Conservation (phyloP, 768 basidiomycete genomes). For the button mushroom (Agaricus bisporus) region DNA sequence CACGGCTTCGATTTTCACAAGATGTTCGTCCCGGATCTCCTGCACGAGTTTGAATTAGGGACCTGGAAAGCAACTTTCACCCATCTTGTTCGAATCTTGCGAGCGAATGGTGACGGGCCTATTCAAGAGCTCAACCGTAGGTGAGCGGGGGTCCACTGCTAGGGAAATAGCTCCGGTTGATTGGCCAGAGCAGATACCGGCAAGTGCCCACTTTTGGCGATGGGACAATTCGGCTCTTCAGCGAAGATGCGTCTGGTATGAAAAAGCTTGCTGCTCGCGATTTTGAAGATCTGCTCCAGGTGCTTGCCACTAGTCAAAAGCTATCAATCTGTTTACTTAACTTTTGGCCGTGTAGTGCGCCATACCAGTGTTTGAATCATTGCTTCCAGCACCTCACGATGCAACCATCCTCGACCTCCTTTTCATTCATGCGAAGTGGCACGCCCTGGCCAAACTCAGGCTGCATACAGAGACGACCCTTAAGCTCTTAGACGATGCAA, state of each 20-base stretch:
- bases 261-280: slow-evolving; percentile 27
- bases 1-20: slow-evolving; percentile 20
- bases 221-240: slow-evolving; percentile 23
- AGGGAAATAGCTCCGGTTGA: background rate
- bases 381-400: slow-evolving; percentile 21
- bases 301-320: too few species aligned
- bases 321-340: background rate
- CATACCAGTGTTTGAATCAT: slow-evolving; percentile 32
- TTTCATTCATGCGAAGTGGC: slow-evolving; percentile 25
- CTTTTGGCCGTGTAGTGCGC: slow-evolving; percentile 19
- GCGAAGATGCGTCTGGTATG: slow-evolving; percentile 24
- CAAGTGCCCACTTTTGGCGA: slow-evolving; percentile 20
- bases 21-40: slow-evolving; percentile 27
- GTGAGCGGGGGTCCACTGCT: slow-evolving; percentile 13
- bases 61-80: slow-evolving; percentile 30
- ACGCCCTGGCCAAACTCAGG: slow-evolving; percentile 26
- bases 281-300: slow-evolving; percentile 36
- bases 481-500: slow-evolving; percentile 18
- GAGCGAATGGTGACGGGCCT: slow-evolving; percentile 13
- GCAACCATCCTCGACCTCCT: slow-evolving; percentile 18
- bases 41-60: slow-evolving; percentile 36
- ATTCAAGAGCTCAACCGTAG: slow-evolving; percentile 18
- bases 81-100: slow-evolving; percentile 27
- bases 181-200: slow-evolving; percentile 15
- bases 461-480: slow-evolving; percentile 25